phyloP scores from a whole-genome alignment of 768 basidiomycete genomes.

The Serendipita sp. region DNA sequence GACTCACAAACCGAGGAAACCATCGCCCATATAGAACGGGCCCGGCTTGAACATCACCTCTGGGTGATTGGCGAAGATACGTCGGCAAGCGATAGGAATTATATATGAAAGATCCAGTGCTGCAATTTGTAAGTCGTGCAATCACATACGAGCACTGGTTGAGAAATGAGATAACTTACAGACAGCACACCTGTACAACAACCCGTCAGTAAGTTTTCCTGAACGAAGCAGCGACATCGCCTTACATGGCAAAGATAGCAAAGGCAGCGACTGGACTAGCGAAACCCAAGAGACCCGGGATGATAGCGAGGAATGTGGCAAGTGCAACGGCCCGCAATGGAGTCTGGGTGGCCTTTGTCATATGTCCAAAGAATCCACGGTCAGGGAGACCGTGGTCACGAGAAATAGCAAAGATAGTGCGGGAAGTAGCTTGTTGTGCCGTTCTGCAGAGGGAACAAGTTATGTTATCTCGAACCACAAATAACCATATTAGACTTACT shows the following conservation, averaged over 20 bases:
- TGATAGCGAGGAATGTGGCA: slow-evolving; percentile 36
- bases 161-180: not conserved
- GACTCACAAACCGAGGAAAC: slow-evolving; percentile 14
- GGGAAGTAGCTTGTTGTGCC: slow-evolving; percentile 63
- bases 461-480: not conserved
- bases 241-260: slow-evolving; percentile 69
- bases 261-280: slow-evolving; percentile 62
- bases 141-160: not conserved
- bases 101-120: slow-evolving; percentile 54
- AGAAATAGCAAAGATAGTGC: slow-evolving; percentile 73
- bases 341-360: slow-evolving; percentile 45
- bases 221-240: slow-evolving; percentile 28
- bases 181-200: not conserved
- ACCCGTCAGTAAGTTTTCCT: slow-evolving; percentile 1
- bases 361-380: slow-evolving; percentile 55
- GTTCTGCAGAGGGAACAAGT: slow-evolving; percentile 14
- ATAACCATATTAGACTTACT: slow-evolving; percentile 26
- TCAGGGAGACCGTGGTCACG: slow-evolving; percentile 71
- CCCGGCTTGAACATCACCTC: slow-evolving; percentile 76
- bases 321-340: slow-evolving; percentile 67
- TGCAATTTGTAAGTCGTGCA: not conserved
- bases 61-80: slow-evolving; percentile 52
- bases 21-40: slow-evolving; percentile 71
- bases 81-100: slow-evolving; percentile 60
- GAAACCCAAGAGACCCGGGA: slow-evolving; percentile 41